Conservation (phyloP, 139 green algal genomes). For the Coccomyxa sp. region DNA sequence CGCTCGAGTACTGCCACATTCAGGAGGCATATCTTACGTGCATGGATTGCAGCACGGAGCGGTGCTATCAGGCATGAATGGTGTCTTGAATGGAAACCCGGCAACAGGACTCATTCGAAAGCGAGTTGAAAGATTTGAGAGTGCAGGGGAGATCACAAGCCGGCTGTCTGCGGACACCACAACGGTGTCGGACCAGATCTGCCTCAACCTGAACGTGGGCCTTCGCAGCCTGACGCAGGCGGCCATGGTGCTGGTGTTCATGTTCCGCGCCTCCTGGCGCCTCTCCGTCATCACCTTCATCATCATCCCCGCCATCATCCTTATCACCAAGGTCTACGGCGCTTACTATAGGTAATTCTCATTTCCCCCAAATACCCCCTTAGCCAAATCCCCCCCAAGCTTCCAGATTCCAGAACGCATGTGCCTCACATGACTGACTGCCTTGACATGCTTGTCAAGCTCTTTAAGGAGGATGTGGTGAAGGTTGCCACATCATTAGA, state of each 20-base stretch:
- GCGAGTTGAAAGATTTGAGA: neutral
- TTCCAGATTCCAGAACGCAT: too few species aligned
- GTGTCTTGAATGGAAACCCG: too few species aligned
- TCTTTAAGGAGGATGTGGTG: neutral
- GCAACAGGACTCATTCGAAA: too few species aligned
- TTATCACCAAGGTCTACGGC: constrained; percentile 77
- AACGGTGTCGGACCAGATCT: constrained; percentile 66
- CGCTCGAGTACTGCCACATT: too few species aligned
- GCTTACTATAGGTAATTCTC: constrained; percentile 45
- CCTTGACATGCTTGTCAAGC: too few species aligned
- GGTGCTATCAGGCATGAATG: too few species aligned
- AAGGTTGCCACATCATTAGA: neutral
- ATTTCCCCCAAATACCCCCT: too few species aligned
- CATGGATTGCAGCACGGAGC: too few species aligned
- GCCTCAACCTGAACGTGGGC: constrained; percentile 78
- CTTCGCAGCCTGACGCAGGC: constrained; percentile 53
- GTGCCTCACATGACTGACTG: too few species aligned
- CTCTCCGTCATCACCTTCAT: constrained; percentile 80
- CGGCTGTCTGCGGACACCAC: constrained; percentile 73
- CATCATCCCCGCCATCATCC: constrained; percentile 65
- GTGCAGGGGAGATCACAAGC: constrained; percentile 45
- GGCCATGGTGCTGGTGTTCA: constrained; percentile 75
- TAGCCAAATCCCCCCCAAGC: neutral
- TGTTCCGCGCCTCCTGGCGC: constrained; percentile 75
- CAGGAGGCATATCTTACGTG: too few species aligned